Base-by-base conservation (phyloP, 163 green algal genomes). In the Trebouxia gelatinosa region DNA sequence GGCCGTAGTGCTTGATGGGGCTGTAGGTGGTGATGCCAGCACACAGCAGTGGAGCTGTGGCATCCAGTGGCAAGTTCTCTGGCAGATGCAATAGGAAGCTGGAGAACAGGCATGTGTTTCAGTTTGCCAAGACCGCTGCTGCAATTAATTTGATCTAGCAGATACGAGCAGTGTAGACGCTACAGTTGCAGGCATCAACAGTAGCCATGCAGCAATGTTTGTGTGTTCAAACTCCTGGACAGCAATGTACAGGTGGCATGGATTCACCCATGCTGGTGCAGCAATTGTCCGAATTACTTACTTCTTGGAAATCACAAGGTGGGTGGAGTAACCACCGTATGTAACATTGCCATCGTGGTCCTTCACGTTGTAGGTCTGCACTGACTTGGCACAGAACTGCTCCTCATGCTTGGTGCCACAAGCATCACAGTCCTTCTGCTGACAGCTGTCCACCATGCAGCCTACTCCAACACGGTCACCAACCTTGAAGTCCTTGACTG, bases 11-110 rank as follows among this genome's bases (percentile, higher is more conserved):
- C 43, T 84, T 87, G 74, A 95, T 81, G 5, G 94, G 93, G 19
- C 84, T 88, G 81, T 90, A 94, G 61, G 84, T 88, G 39, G 90
- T 97, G 85, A 96, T 93, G 70, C 92, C 93, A 0, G 93, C 94
- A 77, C 94, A 98, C 74, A 98, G 82, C 80, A 98, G 89, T n/a
- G 94, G 94, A 16, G 93, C 94, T 0, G 87, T 82, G 9, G 75
- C 75, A 9, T 82, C 88, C 28, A 92, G 83, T 32, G 70, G 51
- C 26, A 97, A 77, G 34, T 65, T 89, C 17, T 95, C 87, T 11
- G 93, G 89, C 6, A 98, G 74, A 6, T 84, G 78, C 85, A 93
- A 58, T 2, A 61, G 66, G 80, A 85, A 91, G 21, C 79, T 85
- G 82, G 61, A 80, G 50, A 48, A 43, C 29, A 28, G 26, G 29